Evolutionary conservation across 176 grass and related monocot genomes (phyloP).

Genomic region (Paspalum notatum): DNA sequence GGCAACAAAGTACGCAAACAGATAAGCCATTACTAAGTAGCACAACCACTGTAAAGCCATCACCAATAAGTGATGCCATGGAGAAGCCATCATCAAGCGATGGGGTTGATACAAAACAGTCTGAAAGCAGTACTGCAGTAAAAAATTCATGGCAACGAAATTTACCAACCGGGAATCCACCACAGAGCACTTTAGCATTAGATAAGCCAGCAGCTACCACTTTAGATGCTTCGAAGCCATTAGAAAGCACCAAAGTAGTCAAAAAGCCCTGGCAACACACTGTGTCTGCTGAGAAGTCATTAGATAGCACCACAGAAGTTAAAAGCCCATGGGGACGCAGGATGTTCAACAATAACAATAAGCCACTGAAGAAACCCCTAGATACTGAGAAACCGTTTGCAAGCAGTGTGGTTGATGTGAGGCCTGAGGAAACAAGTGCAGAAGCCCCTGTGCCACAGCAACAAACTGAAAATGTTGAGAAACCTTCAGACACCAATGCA

Average conservation of each 20-base stretch:
- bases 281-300: constrained; percentile 46
- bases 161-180: constrained; percentile 35
- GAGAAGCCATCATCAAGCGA: constrained; percentile 55
- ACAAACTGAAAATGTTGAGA: constrained; percentile 30
- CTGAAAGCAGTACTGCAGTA: constrained; percentile 36
- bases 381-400: constrained; percentile 24
- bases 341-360: constrained; percentile 43
- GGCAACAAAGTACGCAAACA: constrained; percentile 42
- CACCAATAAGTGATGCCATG: constrained; percentile 14
- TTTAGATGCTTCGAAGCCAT: constrained; percentile 42
- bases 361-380: constrained; percentile 34
- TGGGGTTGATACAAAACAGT: constrained; percentile 28
- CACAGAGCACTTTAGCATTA: constrained; percentile 22
- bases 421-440: constrained; percentile 42
- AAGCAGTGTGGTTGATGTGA: constrained; percentile 42
- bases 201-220: constrained; percentile 38
- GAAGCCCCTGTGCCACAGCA: constrained; percentile 26
- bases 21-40: constrained; percentile 35
- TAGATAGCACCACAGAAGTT: constrained; percentile 47
- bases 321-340: constrained; percentile 47
- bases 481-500: constrained; percentile 28
- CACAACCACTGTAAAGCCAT: constrained; percentile 39
- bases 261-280: constrained; percentile 53
- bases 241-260: constrained; percentile 35
- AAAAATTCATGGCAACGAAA: constrained; percentile 45